Evolutionary conservation across 441 rosid species (phyloP).

Genomic region (Hura crepitans): DNA sequence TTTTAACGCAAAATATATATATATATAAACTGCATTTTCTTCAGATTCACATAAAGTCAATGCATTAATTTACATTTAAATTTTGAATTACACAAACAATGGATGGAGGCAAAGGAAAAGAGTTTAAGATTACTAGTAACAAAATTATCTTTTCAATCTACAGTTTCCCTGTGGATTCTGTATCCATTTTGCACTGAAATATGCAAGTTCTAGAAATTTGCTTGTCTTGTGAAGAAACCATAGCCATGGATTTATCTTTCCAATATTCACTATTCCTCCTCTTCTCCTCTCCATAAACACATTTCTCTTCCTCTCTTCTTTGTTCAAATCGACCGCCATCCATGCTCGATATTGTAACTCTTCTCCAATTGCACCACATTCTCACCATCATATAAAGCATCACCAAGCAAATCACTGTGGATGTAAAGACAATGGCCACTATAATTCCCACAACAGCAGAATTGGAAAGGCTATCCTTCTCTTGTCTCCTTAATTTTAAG

Average conservation of each 20-base stretch:
- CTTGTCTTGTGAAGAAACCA: constrained; percentile 27
- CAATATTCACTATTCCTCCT: constrained; percentile 33
- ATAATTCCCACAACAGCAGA: constrained; percentile 41
- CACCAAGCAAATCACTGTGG: constrained; percentile 51
- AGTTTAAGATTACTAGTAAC: neutral
- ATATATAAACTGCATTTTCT: too few relatives aligned
- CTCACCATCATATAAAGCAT: constrained; percentile 63
- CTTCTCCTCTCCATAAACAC: constrained; percentile 31
- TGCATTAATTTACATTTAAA: too few relatives aligned
- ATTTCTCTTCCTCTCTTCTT: constrained; percentile 34
- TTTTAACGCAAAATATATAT: too few relatives aligned
- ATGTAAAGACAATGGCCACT: constrained; percentile 53
- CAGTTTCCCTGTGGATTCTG: constrained; percentile 11
- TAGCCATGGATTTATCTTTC: constrained; percentile 36
- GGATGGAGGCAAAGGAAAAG: too few relatives aligned
- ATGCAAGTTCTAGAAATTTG: constrained; percentile 29
- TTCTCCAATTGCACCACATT: constrained; percentile 66
- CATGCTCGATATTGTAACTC: constrained; percentile 36
- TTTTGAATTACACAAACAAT: neutral
- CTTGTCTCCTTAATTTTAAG: constrained; percentile 24
- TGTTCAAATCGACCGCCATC: constrained; percentile 31
- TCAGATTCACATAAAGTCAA: too few relatives aligned
- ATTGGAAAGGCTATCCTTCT: constrained; percentile 34
- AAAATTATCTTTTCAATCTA: constrained; percentile 3
- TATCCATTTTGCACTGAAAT: constrained; percentile 31